These are phyloP conservation scores for Alternaria novae-zelandiae DNA, from an alignment of 2,329 filamentous ascomycete species.

Conservation along the genomic window DNA sequence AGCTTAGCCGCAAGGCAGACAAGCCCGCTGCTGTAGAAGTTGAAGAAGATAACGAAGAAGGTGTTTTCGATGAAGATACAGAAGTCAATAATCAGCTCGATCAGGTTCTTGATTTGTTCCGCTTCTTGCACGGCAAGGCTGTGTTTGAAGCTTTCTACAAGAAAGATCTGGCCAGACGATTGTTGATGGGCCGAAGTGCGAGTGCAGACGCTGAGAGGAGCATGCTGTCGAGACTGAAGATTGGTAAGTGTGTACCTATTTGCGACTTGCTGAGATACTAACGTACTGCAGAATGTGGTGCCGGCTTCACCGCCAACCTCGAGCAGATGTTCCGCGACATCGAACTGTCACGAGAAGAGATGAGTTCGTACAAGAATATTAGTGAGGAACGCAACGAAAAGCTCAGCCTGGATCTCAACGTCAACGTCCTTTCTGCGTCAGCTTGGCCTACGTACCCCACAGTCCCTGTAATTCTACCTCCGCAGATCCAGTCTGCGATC, in stretches of 20 bases:
- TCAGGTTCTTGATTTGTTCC: slow-evolving; percentile 90
- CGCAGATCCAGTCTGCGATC: slow-evolving; percentile 76
- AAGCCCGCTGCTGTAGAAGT: slow-evolving; percentile 65
- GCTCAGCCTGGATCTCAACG: slow-evolving; percentile 72
- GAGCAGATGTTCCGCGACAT: slow-evolving; percentile 99
- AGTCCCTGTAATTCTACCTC: slow-evolving; percentile 74
- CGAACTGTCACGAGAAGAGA: slow-evolving; percentile 89
- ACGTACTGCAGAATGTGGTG: slow-evolving; percentile 74
- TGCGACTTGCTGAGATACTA: slow-evolving; percentile 3
- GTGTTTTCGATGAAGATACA: slow-evolving; percentile 84
- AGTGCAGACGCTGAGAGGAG: slow-evolving; percentile 94
- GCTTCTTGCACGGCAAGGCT: slow-evolving; percentile 96
- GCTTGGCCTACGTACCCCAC: slow-evolving; percentile 95
- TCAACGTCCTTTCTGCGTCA: slow-evolving; percentile 87
- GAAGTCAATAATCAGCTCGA: slow-evolving; percentile 93
- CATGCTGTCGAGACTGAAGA: slow-evolving; percentile 91
- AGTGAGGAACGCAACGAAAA: slow-evolving; percentile 65
- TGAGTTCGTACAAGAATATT: slow-evolving; percentile 82
- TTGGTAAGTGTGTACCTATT: slow-evolving; percentile 51
- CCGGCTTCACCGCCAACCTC: slow-evolving; percentile 92
- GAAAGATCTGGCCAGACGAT: slow-evolving; percentile 86
- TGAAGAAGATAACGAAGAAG: slow-evolving; percentile 64
- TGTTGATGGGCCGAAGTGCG: slow-evolving; percentile 90
- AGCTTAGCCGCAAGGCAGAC: slow-evolving; percentile 64
- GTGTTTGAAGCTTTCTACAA: slow-evolving; percentile 99